Evolutionary conservation across 495 filamentous ascomycete genomes (phyloP), one percentile per base, ranked within the genome.

Genomic region (Lasiosphaeria ovina): DNA sequence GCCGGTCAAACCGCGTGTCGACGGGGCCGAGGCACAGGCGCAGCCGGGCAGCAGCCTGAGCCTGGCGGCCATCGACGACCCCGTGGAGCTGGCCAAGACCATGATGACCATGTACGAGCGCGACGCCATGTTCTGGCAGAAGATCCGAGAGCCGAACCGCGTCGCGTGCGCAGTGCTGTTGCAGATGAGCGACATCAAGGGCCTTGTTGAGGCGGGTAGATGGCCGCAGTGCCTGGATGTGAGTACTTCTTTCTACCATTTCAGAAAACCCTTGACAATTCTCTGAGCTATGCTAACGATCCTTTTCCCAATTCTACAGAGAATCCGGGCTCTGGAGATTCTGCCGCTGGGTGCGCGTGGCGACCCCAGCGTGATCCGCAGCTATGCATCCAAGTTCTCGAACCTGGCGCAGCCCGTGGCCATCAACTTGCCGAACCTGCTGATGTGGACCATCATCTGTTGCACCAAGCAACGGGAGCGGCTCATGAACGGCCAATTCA

Each of bases 361-460:
- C 62, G 85, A 89, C 62, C 81, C 94, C 58, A 78, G 83, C 45
- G 77, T 75, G 44, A 90, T 97, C 76, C 90, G 94, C 36, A 77
- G 78, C 62, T 80, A 83, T 51, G 90, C 93, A 3, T 84, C 89
- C 62, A 84, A 83, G 35, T 97, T 97, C 69, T 81, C 89, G 9
- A 78, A 80, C 3, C 78, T 95, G 6, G 80, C 91, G 8, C 83
- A 89, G 61, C 82, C 89, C 9, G 87, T 98, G 35, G 87, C 92
- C 2, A 85, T 89, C 68, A 96, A 92, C 68, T 82, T 98, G 61
- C 92, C 91, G 0, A 89, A 90, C 76, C 78, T 97, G 54, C 82
- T 98, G 35, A 87, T 96, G 75, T 97, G 94, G 93, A 90, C 90
- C 36, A 91, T 98, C 62, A 82, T 86, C 24, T 90, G 89, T 69